Base-by-base conservation (phyloP, 768 basidiomycete genomes). In the Macrolepiota albuminosa region DNA sequence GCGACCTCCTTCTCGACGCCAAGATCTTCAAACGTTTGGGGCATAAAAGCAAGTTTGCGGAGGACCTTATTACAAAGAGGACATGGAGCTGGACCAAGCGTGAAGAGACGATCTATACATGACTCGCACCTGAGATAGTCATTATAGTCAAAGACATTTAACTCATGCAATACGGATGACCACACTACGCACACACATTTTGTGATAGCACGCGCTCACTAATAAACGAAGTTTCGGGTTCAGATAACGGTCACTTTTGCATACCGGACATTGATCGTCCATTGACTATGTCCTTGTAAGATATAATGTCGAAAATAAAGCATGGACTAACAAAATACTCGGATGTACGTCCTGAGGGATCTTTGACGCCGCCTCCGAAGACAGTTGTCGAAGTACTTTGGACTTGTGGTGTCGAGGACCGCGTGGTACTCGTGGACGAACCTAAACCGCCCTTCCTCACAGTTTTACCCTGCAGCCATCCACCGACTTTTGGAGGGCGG, bases 161-260 rank as follows among this genome's bases (percentile, higher is more conserved):
- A 24, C 31, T n/a, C n/a, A 16, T 33, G 24, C 9, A 40, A 14
- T 46, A 34, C 31, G 21, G 21, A 37, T 49, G 24, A 55, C 26
- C n/a, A 48, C n/a, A 46, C 47, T 48, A 54, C 59, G 49, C 37
- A 72, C 78, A 62, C 64, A 95, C 97, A 98, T 96, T 82, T 97
- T 97, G 75, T 99, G 97, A 73, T 97, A 99, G 72, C 97, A 99
- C 16, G 93, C 88, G 72, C 92, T 94, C 66, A 99, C 95, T 52
- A 98, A 83, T 42, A 99, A 80, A 46, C 96, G 85, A 37, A 99
- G 78, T 69, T 95, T 96, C 24, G 95, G 93, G 67, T 98, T 97
- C 60, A 97, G 79, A 70, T 97, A 98, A 56, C 96, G 79, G 72
- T 99, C 97, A 43, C 93, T 95, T 73, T 94, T 94, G 80, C 97